Conservation (phyloP, 2,329 filamentous ascomycete genomes). For the Stagonosporopsis cucurbitacearum region DNA sequence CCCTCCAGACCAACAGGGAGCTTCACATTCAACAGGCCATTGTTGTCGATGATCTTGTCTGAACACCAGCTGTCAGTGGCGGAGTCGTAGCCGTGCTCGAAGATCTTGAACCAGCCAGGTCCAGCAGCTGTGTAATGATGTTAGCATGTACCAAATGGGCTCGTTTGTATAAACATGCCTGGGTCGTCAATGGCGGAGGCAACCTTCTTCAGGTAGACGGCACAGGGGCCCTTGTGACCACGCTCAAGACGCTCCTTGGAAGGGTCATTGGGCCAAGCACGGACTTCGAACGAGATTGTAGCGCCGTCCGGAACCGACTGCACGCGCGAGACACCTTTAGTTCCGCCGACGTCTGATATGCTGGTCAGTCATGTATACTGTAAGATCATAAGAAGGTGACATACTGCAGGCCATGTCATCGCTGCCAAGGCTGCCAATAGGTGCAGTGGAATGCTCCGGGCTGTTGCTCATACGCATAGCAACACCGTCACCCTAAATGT, state of each 20-base stretch:
- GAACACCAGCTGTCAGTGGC: constrained; percentile 69
- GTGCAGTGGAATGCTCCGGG: constrained; percentile 60
- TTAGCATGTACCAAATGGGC: constrained; percentile 4
- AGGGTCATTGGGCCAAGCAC: constrained; percentile 63
- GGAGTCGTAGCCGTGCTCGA: constrained; percentile 69
- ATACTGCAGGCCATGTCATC: constrained; percentile 74
- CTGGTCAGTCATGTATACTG: constrained; percentile 20
- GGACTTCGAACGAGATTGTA: constrained; percentile 71
- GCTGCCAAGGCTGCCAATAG: constrained; percentile 64
- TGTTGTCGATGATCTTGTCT: constrained; percentile 69
- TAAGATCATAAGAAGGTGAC: constrained; percentile 27
- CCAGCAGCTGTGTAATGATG: constrained; percentile 52
- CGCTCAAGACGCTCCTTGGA: constrained; percentile 64
- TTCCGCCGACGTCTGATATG: constrained; percentile 55
- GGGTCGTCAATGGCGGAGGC: constrained; percentile 61
- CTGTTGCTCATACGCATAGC: constrained; percentile 72
- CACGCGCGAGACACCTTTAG: constrained; percentile 56
- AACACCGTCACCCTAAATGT: constrained; percentile 68
- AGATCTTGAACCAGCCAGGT: constrained; percentile 80
- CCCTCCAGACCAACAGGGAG: constrained; percentile 67
- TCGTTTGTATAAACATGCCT: constrained; percentile 27
- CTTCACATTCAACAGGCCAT: constrained; percentile 67
- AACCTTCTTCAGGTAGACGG: constrained; percentile 76
- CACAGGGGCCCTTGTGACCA: constrained; percentile 71
- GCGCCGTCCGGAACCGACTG: constrained; percentile 58